phyloP scores from a whole-genome alignment of 306 rosid genomes.

The Dalbergia cultrata region DNA sequence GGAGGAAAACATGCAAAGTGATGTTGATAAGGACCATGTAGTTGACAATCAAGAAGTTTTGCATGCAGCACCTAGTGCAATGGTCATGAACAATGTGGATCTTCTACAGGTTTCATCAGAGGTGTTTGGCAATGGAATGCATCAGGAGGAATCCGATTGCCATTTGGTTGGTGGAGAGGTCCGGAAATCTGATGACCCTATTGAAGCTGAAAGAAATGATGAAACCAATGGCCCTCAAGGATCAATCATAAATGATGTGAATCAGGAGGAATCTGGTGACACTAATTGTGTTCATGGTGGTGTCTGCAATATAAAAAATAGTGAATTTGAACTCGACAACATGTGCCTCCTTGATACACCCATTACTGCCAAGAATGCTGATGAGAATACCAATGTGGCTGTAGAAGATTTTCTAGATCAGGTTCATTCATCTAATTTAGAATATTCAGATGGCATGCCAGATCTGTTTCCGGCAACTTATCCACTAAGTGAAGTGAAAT shows the following conservation, averaged over 20 bases:
- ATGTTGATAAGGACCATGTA: neutral
- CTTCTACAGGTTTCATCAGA: neutral
- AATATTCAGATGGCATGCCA: neutral
- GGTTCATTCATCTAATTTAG: neutral
- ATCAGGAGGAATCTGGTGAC: conserved; percentile 15
- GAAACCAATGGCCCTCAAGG: neutral
- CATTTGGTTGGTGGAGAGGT: neutral
- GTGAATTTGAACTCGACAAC: neutral
- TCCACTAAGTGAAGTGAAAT: conserved; percentile 1
- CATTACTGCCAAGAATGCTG: neutral
- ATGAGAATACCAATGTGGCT: conserved; percentile 17
- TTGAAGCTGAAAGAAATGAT: neutral
- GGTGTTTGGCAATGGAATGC: neutral
- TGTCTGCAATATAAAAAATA: neutral
- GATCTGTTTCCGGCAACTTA: neutral
- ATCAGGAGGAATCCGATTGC: too few relatives aligned
- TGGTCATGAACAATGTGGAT: neutral
- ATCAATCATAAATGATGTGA: neutral
- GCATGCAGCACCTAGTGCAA: neutral
- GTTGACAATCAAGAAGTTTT: neutral
- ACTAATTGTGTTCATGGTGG: neutral
- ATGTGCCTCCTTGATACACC: conserved; percentile 1
- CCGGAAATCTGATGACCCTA: too few relatives aligned
- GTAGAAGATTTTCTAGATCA: neutral
- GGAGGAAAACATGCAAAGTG: conserved; percentile 5